Percentiles rank a stretch among this genome's conserved stretches.
phyloP scores from a whole-genome alignment of 805 yeast genomes.

The Clavispora asparagi region DNA sequence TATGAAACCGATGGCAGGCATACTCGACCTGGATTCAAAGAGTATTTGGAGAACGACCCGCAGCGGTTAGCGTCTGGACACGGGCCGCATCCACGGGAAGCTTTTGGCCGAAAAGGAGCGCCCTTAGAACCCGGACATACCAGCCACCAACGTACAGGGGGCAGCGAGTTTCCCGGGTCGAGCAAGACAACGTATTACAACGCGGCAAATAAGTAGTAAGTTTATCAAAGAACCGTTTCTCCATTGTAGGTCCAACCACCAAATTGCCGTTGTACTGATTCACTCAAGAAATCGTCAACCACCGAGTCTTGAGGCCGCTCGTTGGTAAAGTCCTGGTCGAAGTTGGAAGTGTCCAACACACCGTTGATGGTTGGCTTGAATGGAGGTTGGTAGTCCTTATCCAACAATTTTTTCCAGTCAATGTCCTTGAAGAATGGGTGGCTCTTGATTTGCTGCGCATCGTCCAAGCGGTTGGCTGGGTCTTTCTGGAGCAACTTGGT shows the following conservation, averaged over 20 bases:
- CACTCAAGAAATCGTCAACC: conserved; percentile 86
- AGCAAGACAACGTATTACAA: conserved; percentile 31
- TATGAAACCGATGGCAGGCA: conserved; percentile 30
- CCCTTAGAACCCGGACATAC: conserved; percentile 28
- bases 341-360: conserved; percentile 86
- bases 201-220: conserved; percentile 22
- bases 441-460: conserved; percentile 76
- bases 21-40: conserved; percentile 33
- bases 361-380: conserved; percentile 87
- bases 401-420: conserved; percentile 79
- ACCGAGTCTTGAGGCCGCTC: conserved; percentile 95
- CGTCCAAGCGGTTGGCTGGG: conserved; percentile 73
- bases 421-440: conserved; percentile 86
- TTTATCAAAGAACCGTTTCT: conserved; percentile 25
- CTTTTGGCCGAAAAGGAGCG: conserved; percentile 26
- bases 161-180: conserved; percentile 34
- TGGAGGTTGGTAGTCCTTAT: conserved; percentile 91
- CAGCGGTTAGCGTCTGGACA: conserved; percentile 28
- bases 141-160: conserved; percentile 18
- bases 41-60: conserved; percentile 27
- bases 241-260: conserved; percentile 99
- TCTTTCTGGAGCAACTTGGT: conserved; percentile 76
- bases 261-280: conserved; percentile 94
- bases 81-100: conserved; percentile 23
- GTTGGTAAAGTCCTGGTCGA: conserved; percentile 85